phyloP scores from a whole-genome alignment of 352 stramenopile genomes.

The Globisporangium paroecandrum region DNA sequence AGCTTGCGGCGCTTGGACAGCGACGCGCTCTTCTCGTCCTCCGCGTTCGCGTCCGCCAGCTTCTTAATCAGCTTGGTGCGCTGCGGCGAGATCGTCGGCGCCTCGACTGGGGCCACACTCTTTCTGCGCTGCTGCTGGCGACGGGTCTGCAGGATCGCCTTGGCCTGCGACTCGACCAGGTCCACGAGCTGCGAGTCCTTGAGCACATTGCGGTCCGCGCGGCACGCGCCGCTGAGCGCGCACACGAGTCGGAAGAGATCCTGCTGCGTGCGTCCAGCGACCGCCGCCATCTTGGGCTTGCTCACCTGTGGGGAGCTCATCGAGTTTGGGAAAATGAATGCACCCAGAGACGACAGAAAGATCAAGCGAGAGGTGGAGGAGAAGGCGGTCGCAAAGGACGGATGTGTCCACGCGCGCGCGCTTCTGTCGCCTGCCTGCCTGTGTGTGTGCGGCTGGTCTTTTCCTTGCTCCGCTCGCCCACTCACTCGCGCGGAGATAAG shows the following conservation, averaged over 20 bases:
- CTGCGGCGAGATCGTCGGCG: constrained; percentile 23
- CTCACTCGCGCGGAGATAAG: not conserved
- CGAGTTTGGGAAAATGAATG: not conserved
- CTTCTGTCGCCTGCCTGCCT: constrained; percentile 7
- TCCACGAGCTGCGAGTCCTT: constrained; percentile 69
- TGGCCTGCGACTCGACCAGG: constrained; percentile 47
- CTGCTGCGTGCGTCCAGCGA: constrained; percentile 17
- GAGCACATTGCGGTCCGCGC: constrained; percentile 57
- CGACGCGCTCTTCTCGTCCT: constrained; percentile 20
- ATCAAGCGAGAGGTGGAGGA: not conserved
- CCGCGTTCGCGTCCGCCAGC: constrained; percentile 14
- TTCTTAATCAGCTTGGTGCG: constrained; percentile 38
- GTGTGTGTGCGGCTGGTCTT: constrained; percentile 2
- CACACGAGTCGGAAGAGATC: constrained; percentile 49
- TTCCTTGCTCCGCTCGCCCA: constrained; percentile 1
- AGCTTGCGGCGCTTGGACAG: constrained; percentile 43
- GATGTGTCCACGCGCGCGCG: constrained; percentile 1
- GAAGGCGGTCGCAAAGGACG: constrained; percentile 3
- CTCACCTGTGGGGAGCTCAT: not conserved
- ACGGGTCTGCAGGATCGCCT: constrained; percentile 45
- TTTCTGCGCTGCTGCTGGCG: constrained; percentile 28
- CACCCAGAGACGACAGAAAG: not conserved
- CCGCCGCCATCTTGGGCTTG: constrained; percentile 7
- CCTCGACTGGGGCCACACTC: not conserved
- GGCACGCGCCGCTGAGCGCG: constrained; percentile 56